A percentile compares a stretch with the other conserved stretches of the same genome.
These are phyloP conservation scores for Emydomyces testavorans DNA, from an alignment of 2,329 filamentous ascomycete species.

Conservation along the genomic window DNA sequence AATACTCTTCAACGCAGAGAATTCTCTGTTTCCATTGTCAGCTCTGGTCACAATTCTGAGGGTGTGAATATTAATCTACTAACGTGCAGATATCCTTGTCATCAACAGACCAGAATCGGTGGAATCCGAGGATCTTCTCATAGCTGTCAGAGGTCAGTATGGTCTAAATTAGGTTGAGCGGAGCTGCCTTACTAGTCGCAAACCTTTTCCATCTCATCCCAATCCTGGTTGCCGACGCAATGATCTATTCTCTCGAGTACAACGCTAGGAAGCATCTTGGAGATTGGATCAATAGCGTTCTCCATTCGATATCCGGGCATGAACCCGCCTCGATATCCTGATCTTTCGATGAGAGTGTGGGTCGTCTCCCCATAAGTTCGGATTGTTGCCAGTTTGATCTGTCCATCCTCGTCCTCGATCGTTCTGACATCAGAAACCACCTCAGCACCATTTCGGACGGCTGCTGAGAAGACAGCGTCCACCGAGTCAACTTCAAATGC, in stretches of 20 bases:
- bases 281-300: constrained; percentile 38
- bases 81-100: constrained; percentile 75
- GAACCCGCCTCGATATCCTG: constrained; percentile 61
- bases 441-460: constrained; percentile 45
- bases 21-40: constrained; percentile 44
- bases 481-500: constrained; percentile 91
- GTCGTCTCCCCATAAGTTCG: constrained; percentile 91
- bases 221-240: constrained; percentile 94
- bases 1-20: constrained; percentile 74
- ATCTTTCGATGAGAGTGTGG: constrained; percentile 73
- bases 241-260: constrained; percentile 72
- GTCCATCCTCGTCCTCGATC: constrained; percentile 52
- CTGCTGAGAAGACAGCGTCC: constrained; percentile 62
- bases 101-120: constrained; percentile 95
- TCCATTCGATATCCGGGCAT: constrained; percentile 65
- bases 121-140: constrained; percentile 79
- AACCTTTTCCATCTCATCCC: constrained; percentile 67
- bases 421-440: constrained; percentile 40
- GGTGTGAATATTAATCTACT: constrained; percentile 15
- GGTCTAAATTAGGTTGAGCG: neutral
- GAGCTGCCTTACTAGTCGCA: constrained; percentile 44
- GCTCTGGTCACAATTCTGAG: neutral
- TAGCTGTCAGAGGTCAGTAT: constrained; percentile 44
- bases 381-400: constrained; percentile 65
- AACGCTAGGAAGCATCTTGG: constrained; percentile 48